phyloP scores from a whole-genome alignment of 495 filamentous ascomycete species.

The Peziza echinospora region DNA sequence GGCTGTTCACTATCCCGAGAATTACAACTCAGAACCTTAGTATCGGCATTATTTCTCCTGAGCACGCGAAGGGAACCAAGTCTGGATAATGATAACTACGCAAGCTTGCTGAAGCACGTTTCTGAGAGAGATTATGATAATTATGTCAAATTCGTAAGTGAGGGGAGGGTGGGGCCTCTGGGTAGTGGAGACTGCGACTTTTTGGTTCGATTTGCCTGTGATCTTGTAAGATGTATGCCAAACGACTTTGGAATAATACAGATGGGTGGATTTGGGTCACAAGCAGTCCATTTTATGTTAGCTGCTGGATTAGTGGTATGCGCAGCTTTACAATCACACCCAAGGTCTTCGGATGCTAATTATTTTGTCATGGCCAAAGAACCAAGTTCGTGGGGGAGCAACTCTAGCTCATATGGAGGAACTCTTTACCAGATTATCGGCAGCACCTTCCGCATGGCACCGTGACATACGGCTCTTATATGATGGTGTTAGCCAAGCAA shows the following conservation, averaged over 20 bases:
- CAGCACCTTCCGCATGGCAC: constrained; percentile 16
- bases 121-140: constrained; percentile 18
- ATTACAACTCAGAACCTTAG: constrained; percentile 16
- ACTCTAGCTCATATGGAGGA: constrained; percentile 10
- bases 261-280: constrained; percentile 1
- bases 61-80: constrained; percentile 10
- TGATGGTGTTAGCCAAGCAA: constrained; percentile 12
- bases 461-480: constrained; percentile 16
- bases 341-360: too few relatives aligned
- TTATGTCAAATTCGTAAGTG: constrained; percentile 5
- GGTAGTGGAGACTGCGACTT: constrained; percentile 17
- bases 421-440: constrained; percentile 14
- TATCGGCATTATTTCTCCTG: constrained; percentile 16
- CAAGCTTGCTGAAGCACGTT: constrained; percentile 14
- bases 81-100: constrained; percentile 11
- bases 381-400: too few relatives aligned
- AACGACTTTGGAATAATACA: constrained; percentile 3
- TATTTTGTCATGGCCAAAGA: too few relatives aligned
- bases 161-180: constrained; percentile 2
- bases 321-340: neutral
- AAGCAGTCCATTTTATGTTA: constrained; percentile 18
- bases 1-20: constrained; percentile 14
- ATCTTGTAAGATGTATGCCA: constrained; percentile 15
- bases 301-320: constrained; percentile 19
- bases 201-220: constrained; percentile 18